These are phyloP conservation scores for Aspergillus coremiiformis DNA, from an alignment of 495 filamentous ascomycete genomes.

Conservation along the genomic window DNA sequence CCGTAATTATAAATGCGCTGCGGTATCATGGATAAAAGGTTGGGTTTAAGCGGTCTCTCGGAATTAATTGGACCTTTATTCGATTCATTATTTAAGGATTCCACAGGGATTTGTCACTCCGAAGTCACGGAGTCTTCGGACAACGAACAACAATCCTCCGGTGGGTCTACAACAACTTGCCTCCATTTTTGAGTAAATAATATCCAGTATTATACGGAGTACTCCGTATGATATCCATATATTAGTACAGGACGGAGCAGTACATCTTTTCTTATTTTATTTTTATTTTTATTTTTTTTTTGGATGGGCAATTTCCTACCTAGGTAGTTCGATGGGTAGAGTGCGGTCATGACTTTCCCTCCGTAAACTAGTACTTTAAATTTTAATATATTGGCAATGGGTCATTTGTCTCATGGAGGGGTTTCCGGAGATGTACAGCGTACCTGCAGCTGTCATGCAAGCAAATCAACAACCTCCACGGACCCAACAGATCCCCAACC, in stretches of 20 bases:
- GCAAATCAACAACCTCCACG: background rate
- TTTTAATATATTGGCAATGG: background rate
- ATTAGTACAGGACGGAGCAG: too few species aligned
- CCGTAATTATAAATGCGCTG: constrained; percentile 7
- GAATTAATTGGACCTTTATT: background rate
- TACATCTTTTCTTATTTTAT: too few species aligned
- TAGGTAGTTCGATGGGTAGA: too few species aligned
- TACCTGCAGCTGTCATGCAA: constrained; percentile 19
- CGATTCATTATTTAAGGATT: background rate
- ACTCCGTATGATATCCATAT: too few species aligned
- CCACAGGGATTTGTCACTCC: background rate
- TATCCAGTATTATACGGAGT: background rate
- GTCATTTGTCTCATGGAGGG: background rate
- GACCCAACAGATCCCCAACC: background rate
- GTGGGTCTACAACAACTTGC: background rate
- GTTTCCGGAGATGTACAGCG: constrained; percentile 2
- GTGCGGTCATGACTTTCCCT: background rate
- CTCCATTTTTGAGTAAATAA: background rate
- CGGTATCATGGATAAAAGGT: constrained; percentile 1
- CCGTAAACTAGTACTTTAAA: background rate
- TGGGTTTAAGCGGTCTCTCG: background rate
- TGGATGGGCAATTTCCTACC: background rate
- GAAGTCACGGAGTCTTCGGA: too few species aligned
- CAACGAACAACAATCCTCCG: background rate
- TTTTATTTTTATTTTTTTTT: background rate